phyloP scores from a whole-genome alignment of 306 rosid genomes.

The Vicia villosa region DNA sequence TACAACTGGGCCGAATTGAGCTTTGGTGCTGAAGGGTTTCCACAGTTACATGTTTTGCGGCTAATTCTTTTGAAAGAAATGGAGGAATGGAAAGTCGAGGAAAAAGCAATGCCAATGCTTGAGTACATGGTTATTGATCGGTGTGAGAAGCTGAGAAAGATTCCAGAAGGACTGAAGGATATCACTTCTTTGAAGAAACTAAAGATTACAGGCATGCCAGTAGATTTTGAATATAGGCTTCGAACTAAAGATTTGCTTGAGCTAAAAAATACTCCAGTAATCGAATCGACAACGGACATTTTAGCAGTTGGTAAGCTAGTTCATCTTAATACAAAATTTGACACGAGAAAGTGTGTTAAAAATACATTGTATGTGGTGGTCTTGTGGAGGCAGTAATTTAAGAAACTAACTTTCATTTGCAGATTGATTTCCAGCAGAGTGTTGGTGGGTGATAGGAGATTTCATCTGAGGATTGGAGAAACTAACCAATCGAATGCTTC shows the following conservation, averaged over 20 bases:
- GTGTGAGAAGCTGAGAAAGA: slow-evolving; percentile 50
- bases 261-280: slow-evolving; percentile 36
- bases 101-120: slow-evolving; percentile 37
- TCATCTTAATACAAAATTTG: slow-evolving; percentile 19
- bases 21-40: slow-evolving; percentile 47
- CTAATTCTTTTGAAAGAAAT: slow-evolving; percentile 46
- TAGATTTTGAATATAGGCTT: slow-evolving; percentile 52
- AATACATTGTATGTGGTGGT: background rate
- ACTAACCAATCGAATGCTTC: too few relatives aligned
- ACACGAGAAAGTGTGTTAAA: background rate
- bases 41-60: slow-evolving; percentile 42
- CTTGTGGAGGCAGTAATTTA: background rate
- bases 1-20: slow-evolving; percentile 41
- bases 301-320: slow-evolving; percentile 46
- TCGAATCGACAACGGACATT: slow-evolving; percentile 53
- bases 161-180: slow-evolving; percentile 49
- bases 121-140: slow-evolving; percentile 48
- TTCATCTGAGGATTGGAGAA: slow-evolving; percentile 15
- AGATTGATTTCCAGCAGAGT: slow-evolving; percentile 31
- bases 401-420: slow-evolving; percentile 34
- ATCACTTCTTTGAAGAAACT: slow-evolving; percentile 42
- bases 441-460: slow-evolving; percentile 20
- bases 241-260: slow-evolving; percentile 43
- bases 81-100: slow-evolving; percentile 54
- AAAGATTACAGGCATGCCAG: slow-evolving; percentile 52